Base-by-base conservation (phyloP, 345 rosid species). In the Angophora floribunda region DNA sequence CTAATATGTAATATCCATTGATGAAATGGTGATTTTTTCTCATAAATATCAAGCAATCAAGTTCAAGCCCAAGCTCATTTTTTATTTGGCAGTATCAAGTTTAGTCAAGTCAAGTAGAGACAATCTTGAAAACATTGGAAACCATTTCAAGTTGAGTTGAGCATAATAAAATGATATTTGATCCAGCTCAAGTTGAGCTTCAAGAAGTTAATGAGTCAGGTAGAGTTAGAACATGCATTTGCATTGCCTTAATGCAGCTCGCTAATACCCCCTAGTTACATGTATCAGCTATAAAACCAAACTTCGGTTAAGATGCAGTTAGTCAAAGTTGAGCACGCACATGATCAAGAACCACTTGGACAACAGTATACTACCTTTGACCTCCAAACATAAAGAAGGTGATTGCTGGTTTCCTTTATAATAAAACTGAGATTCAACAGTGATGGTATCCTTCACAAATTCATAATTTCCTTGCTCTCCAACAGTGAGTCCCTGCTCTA, bases 401-500 rank as follows among this genome's bases (percentile, higher is more conserved):
- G 82, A 75, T 9, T 75, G 82, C 82, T 41, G 49, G 82, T 75
- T 36, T 75, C 82, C 49, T 36, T 75, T 75, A 41, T 19, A 75
- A 75, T 7, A 49, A 41, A 75, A 75, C 82, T 41, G 82, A 5
- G 82, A 41, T 75, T 41, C 49, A 36, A 75, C 82, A 75, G 82
- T 41, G 49, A 75, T 75, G 82, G 82, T 41, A 51, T 87, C 88
- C 91, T 91, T 88, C 79, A 84, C 86, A 65, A 89, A 82, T 85
- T 90, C 91, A 19, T 86, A 89, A 85, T 88, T 89, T 87, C 88
- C 92, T 88, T 86, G 92, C 86, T 88, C 91, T 70, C 65, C 89
- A 90, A 85, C 87, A 28, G 91, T 88, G 17, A 89, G 78, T 87
- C 90, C 88, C 89, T 90, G 94, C 90, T 93, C 94, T 92, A 87